Percentiles rank a stretch among this genome's conserved stretches.
Evolutionary conservation across 2,329 filamentous ascomycete genomes (phyloP).

Genomic region (Trichoderma sp.): DNA sequence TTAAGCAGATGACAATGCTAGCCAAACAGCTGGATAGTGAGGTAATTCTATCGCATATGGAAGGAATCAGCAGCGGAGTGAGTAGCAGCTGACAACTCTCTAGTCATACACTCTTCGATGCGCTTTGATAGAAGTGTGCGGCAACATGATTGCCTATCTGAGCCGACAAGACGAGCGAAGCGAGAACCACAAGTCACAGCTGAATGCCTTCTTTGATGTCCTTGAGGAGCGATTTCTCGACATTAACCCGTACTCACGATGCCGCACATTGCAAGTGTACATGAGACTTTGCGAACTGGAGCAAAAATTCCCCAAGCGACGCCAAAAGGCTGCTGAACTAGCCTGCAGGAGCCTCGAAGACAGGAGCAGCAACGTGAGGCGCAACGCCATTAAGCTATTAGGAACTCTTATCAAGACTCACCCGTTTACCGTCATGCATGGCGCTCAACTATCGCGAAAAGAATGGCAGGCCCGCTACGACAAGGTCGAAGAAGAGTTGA

Average conservation of each 20-base stretch:
- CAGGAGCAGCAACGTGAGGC: constrained; percentile 95
- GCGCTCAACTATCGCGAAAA: constrained; percentile 77
- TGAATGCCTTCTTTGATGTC: constrained; percentile 96
- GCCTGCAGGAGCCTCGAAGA: constrained; percentile 90
- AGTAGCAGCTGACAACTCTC: background rate
- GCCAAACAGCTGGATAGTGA: constrained; percentile 96
- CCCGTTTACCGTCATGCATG: constrained; percentile 89
- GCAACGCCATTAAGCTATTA: constrained; percentile 92
- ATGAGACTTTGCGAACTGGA: constrained; percentile 91
- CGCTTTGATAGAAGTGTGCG: constrained; percentile 93
- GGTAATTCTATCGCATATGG: constrained; percentile 51
- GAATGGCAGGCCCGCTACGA: constrained; percentile 85
- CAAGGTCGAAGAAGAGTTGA: constrained; percentile 78
- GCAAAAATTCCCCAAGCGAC: constrained; percentile 89
- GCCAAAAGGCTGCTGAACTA: constrained; percentile 84
- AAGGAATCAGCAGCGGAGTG: background rate
- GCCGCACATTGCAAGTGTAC: constrained; percentile 89
- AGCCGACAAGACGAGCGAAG: constrained; percentile 88
- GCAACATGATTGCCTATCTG: constrained; percentile 88
- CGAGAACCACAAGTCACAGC: constrained; percentile 91
- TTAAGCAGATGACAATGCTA: constrained; percentile 95
- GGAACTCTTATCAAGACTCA: constrained; percentile 89
- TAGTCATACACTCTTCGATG: constrained; percentile 90
- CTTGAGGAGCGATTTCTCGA: constrained; percentile 95
- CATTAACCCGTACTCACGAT: constrained; percentile 93